Conservation (phyloP, 106 monocot species). For the Triglochin maritima region DNA sequence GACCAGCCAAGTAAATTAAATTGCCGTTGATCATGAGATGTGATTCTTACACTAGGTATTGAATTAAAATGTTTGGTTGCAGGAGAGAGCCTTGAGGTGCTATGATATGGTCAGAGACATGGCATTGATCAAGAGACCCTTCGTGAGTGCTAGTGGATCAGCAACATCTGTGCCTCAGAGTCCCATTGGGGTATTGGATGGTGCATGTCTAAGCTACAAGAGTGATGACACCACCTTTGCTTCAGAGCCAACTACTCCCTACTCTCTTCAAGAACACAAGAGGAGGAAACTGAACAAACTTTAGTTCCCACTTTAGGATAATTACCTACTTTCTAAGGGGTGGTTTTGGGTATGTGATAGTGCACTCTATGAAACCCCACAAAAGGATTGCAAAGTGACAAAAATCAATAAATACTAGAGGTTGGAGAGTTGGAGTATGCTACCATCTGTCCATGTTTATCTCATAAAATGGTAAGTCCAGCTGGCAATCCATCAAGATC, state of each 20-base stretch:
- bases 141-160: constrained; percentile 16
- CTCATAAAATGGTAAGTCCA: constrained; percentile 16
- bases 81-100: constrained; percentile 74
- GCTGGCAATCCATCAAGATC: constrained; percentile 6
- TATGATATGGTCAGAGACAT: constrained; percentile 43
- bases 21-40: too few relatives aligned
- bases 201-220: constrained; percentile 58
- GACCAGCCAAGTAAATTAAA: too few relatives aligned
- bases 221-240: constrained; percentile 40
- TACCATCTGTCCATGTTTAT: constrained; percentile 13
- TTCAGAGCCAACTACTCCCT: constrained; percentile 26
- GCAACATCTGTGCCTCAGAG: constrained; percentile 47
- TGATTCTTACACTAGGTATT: not conserved
- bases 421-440: constrained; percentile 3
- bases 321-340: not conserved
- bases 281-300: constrained; percentile 46
- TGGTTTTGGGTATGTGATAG: constrained; percentile 8
- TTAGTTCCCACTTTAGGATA: constrained; percentile 17
- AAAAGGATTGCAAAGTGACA: constrained; percentile 14
- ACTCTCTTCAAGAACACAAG: constrained; percentile 36
- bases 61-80: constrained; percentile 11
- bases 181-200: constrained; percentile 79
- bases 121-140: constrained; percentile 11
- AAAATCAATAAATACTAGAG: constrained; percentile 6
- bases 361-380: not conserved